Evolutionary conservation across 2,329 filamentous ascomycete genomes (phyloP).

Genomic region (Penicillium sp.): DNA sequence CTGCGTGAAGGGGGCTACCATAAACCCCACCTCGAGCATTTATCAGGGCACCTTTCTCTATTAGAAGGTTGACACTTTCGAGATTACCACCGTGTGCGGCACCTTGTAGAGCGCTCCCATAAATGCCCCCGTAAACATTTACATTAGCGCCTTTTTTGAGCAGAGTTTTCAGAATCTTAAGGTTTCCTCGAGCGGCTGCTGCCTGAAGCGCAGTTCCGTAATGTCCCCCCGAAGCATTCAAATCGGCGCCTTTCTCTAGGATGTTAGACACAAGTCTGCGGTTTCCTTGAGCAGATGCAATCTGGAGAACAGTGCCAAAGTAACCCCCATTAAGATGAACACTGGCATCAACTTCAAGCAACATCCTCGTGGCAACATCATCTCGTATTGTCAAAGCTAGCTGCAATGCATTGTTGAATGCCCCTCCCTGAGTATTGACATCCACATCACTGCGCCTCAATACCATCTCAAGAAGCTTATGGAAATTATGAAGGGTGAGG

Average conservation of each 20-base stretch:
- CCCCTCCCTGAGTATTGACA: neutral
- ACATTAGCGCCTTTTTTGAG: neutral
- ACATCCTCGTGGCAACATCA: neutral
- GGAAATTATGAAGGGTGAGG: neutral
- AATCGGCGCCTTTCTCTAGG: neutral
- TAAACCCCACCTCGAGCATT: constrained; percentile 11
- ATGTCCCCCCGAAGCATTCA: neutral
- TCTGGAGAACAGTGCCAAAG: neutral
- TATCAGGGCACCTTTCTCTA: neutral
- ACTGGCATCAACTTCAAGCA: neutral
- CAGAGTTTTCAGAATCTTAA: neutral
- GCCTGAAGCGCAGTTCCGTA: neutral
- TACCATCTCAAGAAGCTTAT: neutral
- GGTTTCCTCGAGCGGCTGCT: neutral
- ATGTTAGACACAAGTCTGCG: neutral
- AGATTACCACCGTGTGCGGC: constrained; percentile 12
- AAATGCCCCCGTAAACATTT: constrained; percentile 4
- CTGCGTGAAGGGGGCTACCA: constrained; percentile 16
- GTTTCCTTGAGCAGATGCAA: neutral
- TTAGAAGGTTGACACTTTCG: neutral
- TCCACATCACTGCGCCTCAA: neutral
- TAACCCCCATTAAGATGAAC: neutral
- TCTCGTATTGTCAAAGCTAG: neutral
- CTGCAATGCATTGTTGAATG: neutral
- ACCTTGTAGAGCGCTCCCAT: constrained; percentile 18